Percentiles rank a stretch among this genome's conserved stretches.
Evolutionary conservation across 495 filamentous ascomycete species (phyloP).

Genomic region (Cetradonia linearis): DNA sequence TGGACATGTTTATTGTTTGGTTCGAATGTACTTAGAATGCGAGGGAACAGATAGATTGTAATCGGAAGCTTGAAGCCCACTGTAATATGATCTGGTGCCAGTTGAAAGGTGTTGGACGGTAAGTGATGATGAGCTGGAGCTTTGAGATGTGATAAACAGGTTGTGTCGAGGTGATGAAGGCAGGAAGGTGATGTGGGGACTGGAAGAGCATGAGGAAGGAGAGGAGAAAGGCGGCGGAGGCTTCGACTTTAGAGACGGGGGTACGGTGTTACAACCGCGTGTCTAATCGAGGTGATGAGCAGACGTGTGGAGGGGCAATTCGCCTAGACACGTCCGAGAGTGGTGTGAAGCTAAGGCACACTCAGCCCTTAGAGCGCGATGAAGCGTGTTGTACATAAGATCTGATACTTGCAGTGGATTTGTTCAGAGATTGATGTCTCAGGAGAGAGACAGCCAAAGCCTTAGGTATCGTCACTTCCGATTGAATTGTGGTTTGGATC

Average conservation of each 20-base stretch:
- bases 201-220: neutral
- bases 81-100: neutral
- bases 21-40: neutral
- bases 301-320: constrained; percentile 15
- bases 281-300: constrained; percentile 5
- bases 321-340: constrained; percentile 5
- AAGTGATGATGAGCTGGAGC: neutral
- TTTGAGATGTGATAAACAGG: neutral
- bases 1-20: constrained; percentile 12
- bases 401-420: neutral
- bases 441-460: constrained; percentile 7
- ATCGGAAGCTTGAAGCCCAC: neutral
- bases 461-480: neutral
- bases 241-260: constrained; percentile 1
- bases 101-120: neutral
- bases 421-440: constrained; percentile 2
- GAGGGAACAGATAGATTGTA: neutral
- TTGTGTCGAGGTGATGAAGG: neutral
- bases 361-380: constrained; percentile 10
- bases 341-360: constrained; percentile 5
- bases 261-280: constrained; percentile 16
- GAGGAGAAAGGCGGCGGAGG: constrained; percentile 7
- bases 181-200: neutral
- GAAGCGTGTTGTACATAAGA: constrained; percentile 11
- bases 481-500: neutral